Evolutionary conservation across 768 basidiomycete genomes (phyloP), one percentile per base, ranked within the genome.

Genomic region (Fistulinella prunicolor): DNA sequence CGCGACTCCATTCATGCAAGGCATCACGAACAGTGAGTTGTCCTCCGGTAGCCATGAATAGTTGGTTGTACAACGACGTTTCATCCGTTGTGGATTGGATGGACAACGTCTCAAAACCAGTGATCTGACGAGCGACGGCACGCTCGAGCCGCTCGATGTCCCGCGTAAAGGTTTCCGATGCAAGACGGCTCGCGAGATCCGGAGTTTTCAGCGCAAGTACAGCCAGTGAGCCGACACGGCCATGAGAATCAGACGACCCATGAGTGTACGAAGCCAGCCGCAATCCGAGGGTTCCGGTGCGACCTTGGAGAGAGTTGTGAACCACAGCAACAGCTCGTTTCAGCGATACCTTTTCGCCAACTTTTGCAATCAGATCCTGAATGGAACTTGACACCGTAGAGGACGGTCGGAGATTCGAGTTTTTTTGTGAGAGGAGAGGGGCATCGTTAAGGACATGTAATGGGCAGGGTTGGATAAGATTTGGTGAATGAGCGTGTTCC

Each of bases 81-180:
- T 68, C 69, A 46, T 83, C 81, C 5, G 61, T 58, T 1, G 53
- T 53, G 6, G 64, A 53, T 10, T 68, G 66, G 17, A 92, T 70
- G 1, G 70, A 72, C 14, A 68, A 67, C 0, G 89, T 89, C 22
- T 88, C 82, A 61, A 94, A 85, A 3, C 92, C 94, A 19, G 83
- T 82, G 42, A 92, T 84, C 67, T 95, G 94, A 35, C 91, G 78
- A 9, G 85, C 86, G n/a, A 95, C 53, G 2, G 85, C 79, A 20
- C 89, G 82, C 55, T 87, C 82, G 13, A 95, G 72, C 36, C 75
- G 74, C 26, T 72, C 72, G 16, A 89, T 68, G 32, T 86, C 80
- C n/a, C 70, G 63, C 22, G 72, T 68, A 57, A 85, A 84, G n/a
- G 61, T 61, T 40, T 75, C 64, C 2, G 76, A 73, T 14, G 65